Base-by-base conservation (phyloP, 768 basidiomycete species). In the Lactarius indigo region DNA sequence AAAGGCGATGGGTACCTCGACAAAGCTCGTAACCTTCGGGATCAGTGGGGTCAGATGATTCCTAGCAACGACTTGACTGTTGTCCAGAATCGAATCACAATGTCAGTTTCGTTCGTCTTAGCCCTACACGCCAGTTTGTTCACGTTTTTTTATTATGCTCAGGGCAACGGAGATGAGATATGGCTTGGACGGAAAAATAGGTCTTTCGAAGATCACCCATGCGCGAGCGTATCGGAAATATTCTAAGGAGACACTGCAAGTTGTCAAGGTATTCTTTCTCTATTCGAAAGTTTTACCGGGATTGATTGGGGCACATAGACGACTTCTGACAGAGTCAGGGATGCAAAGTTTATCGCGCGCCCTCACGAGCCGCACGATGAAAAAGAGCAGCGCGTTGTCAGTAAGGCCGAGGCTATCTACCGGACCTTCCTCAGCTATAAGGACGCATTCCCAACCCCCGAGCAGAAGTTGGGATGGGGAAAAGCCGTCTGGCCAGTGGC, bases 111-210 rank as follows among this genome's bases (percentile, higher is more conserved):
- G 28, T 54, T 39, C 31, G 26, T 30, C 18, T 47, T 13, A 12
- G 1, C 52, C 18, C 28, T 6, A 23, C 26, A 44, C 17, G 12
- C 12, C 44, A 30, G 10, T 44, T 47, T 17, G 35, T 23, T 44
- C 33, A 67, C 33, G 6, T 39, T n/a, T 30, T 30, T 23, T 20
- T 26, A 5, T 12, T 35, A 33, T 63, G 1, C 57, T 47, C 50
- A 68, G 66, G 58, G 54, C 66, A 56, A 31, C 39, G 7, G 58
- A 68, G 35, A 59, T 68, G 66, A 64, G 57, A 60, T 33, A 56
- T 23, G 58, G 50, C 42, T 37, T 67, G 31, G 58, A 64, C 28
- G 18, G 20, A 35, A 67, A 63, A 28, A 30, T 37, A 15, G 66
- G 66, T 3, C 15, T 63, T 33, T 56, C 62, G 15, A 68, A n/a